Base-by-base conservation (phyloP, 495 filamentous ascomycete species). In the Lepidopterella palustris region DNA sequence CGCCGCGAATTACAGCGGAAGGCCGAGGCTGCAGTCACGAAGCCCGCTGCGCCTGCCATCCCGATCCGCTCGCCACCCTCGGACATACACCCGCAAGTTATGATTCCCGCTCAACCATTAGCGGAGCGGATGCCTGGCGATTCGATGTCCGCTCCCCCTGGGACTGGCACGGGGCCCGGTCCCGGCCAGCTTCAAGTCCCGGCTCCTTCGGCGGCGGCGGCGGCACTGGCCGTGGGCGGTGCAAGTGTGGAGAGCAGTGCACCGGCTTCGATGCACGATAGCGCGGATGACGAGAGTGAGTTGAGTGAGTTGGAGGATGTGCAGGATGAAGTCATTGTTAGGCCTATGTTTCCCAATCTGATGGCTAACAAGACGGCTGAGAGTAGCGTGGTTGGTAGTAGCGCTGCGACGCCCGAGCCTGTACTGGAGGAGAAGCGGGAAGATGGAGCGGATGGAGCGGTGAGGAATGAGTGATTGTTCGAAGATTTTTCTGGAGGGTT, bases 1-100 rank as follows among this genome's bases (percentile, higher is more conserved):
- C 79, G 84, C 20, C 73, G 84, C 9, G 85, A 88, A 52, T 76
- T 88, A 31, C 78, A 84, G 42, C 81, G 81, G 39, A 76, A 77
- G 53, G 84, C 85, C 8, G 85, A 88, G 64, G 76, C 79, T 0
- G 77, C 82, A 51, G 73, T 82, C 40, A 74, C 59, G n/a, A 68
- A 58, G 56, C 53, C 62, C 25, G 45, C 48, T 1, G 55, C 55
- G 26, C 40, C 64, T 23, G 21, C 58, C 0, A 60, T 60, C 4
- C 35, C 53, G 2, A 67, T 67, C 25, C 64, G 64, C 45, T 63
- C 60, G 0, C 64, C 64, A 27, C 40, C 59, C 2, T 35, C 24
- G 15, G 25, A 24, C 27, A 28, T 25, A 8, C 20, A 48, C 23
- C 10, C 48, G 9, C 50, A 42, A 21, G 20, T 63, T 9, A 35